Evolutionary conservation across 495 filamentous ascomycete species (phyloP), one percentile per base, ranked within the genome.

Genomic region (Penicillium simplicissimum): DNA sequence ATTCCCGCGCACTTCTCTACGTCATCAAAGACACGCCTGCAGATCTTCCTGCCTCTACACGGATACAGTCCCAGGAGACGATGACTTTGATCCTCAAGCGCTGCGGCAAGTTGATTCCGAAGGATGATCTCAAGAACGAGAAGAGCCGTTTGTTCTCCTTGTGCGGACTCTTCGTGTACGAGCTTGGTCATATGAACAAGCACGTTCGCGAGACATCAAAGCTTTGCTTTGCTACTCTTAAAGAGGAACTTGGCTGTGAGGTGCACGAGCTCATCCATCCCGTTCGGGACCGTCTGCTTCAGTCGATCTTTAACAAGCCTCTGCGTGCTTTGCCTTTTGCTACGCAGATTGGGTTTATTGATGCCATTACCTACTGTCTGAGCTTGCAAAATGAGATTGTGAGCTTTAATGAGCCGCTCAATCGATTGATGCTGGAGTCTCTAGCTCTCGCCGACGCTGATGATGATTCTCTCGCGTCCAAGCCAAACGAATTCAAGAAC

Each of bases 1-100:
- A 97, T 64, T 86, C 91, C 40, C 85, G 90, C 34, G 91, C 92
- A 13, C 79, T 99, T 52, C 86, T 96, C 77, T 97, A 96, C 79
- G 93, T 97, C 65, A 90, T 98, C 75, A 98, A 99, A 72, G 96
- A 99, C 73, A 95, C 96, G 80, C 94, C 96, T 2, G 78, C 88
- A 37, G 96, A 98, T 71, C 81, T 98, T 0, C 92, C 96, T 10
- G 91, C 94, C 25, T 89, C 87, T 65, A 97, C 93, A 2, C 83
- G 96, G 5, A 76, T 86, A 23, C 87, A 87, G 53, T 92, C 96
- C 3, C 89, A 93, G 71, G 84, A 87, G 4, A 96, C 93, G 0
- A 76, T 98, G 45, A 87, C 93, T 58, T 79, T 89, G 38, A 84
- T 98, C 14, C 74, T 98, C 11, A 81, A 82, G 58, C 82, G 87